Conservation (phyloP, 495 filamentous ascomycete species). For the Penicillium argentinense region DNA sequence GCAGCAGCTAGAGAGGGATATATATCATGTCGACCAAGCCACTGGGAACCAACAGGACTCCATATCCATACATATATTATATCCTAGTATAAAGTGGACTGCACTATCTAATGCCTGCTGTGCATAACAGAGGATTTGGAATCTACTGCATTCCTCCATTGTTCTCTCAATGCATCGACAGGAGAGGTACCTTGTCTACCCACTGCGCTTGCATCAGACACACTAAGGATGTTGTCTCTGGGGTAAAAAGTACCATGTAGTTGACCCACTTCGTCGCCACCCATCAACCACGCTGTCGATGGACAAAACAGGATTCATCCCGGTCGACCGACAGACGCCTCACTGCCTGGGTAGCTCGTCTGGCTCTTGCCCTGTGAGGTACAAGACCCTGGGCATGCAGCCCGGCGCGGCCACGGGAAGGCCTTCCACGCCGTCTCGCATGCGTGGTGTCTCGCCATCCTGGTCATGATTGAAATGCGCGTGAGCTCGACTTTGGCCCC, state of each 20-base stretch:
- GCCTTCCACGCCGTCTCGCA: conserved; percentile 7
- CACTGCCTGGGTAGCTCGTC: conserved; percentile 3
- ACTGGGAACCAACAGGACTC: no score
- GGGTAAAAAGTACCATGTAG: conserved; percentile 10
- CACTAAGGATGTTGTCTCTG: no score
- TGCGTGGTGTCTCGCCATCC: conserved; percentile 9
- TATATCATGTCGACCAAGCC: no score
- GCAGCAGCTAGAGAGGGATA: neutral
- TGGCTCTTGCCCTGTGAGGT: conserved; percentile 19
- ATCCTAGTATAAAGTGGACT: no score
- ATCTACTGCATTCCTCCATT: neutral
- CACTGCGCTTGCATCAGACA: no score
- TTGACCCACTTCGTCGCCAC: conserved; percentile 11
- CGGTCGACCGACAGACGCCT: conserved; percentile 9
- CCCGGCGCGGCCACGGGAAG: neutral
- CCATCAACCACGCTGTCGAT: conserved; percentile 13
- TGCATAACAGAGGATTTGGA: neutral
- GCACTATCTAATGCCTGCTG: no score
- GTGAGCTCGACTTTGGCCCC: neutral
- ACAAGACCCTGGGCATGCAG: conserved; percentile 15
- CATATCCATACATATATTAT: no score
- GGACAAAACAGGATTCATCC: conserved; percentile 8
- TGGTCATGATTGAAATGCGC: conserved; percentile 16
- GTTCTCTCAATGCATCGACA: neutral
- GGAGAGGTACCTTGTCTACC: no score